Evolutionary conservation across 2,329 filamentous ascomycete species (phyloP).

Genomic region (Colletotrichum sp.): DNA sequence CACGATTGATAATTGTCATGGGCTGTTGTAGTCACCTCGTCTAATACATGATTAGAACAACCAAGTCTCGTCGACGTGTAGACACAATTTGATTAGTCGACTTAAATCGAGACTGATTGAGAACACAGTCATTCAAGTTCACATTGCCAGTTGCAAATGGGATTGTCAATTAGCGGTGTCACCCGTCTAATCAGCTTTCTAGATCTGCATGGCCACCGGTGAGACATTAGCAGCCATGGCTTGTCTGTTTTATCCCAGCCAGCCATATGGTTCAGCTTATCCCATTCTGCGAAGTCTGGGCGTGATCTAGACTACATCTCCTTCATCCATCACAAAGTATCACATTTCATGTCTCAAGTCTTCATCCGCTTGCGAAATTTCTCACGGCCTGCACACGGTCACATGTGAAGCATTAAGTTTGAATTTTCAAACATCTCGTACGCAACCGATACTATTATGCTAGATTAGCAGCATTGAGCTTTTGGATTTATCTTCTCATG

Average conservation of each 20-base stretch:
- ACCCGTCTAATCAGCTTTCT: too few relatives aligned
- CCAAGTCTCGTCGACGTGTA: too few relatives aligned
- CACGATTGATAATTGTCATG: too few relatives aligned
- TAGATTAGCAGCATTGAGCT: not conserved
- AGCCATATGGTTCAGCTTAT: not conserved
- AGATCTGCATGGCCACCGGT: not conserved
- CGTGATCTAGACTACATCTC: not conserved
- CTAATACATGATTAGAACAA: too few relatives aligned
- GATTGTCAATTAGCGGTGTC: not conserved
- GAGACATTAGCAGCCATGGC: not conserved
- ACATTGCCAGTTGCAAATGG: not conserved
- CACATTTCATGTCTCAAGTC: not conserved
- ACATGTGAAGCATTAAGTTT: not conserved
- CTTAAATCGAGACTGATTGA: too few relatives aligned
- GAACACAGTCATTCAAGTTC: too few relatives aligned
- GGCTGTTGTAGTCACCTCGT: too few relatives aligned
- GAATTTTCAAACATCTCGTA: not conserved
- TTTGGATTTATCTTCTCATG: not conserved
- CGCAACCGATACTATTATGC: not conserved
- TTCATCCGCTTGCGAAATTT: not conserved
- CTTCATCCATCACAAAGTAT: not conserved
- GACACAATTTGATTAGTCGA: too few relatives aligned
- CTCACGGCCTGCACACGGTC: not conserved
- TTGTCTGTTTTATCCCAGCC: not conserved
- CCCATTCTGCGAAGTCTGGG: fast-evolving